Evolutionary conservation across 176 grass and related monocot genomes (phyloP), one percentile per base, ranked within the genome.

Genomic region (Alopecurus myosuroides): DNA sequence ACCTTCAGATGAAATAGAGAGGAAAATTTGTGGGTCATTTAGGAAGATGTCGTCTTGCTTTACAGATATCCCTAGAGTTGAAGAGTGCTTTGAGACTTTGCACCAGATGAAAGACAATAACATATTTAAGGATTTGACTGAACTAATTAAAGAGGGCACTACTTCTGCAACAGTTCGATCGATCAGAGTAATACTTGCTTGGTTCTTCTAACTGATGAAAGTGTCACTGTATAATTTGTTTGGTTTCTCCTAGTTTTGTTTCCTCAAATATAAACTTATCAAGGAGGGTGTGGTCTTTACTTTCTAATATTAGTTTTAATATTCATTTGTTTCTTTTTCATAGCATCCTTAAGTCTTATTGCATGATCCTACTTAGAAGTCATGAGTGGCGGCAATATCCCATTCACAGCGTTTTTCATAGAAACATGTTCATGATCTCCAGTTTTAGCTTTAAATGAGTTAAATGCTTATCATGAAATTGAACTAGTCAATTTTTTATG

Each of bases 21-120:
- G 82, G 66, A 98, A 73, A 86, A 79, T 90, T 74, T 79, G 76
- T 70, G 53, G 67, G 74, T 90, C 77, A 69, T 94, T 95, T 58
- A 90, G 64, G 87, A 90, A 90, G 81, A 98, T 98, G 93, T 86
- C 91, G 30, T 61, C 77, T 66, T 78, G 66, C n/a, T 98, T 98
- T 53, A 34, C 67, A 41, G 93, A 95, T 78, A 55, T 88, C 52
- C 87, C 87, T 85, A 95, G 89, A 85, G 91, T 91, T 78, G 80
- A 84, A 70, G 96, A 92, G 40, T 95, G 77, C 84, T 98, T 98
- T 75, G 77, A 87, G 88, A 90, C 31, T 86, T 95, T 98, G 80
- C 93, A 95, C 65, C 89, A 87, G 77, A 92, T 92, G 89, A 98
- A 94, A 80, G 96, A 98, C 81, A 98, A 92, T 50, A 92, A 95